Conservation (phyloP, 1,284 basidiomycete genomes). For the Fomitopsis betulina region DNA sequence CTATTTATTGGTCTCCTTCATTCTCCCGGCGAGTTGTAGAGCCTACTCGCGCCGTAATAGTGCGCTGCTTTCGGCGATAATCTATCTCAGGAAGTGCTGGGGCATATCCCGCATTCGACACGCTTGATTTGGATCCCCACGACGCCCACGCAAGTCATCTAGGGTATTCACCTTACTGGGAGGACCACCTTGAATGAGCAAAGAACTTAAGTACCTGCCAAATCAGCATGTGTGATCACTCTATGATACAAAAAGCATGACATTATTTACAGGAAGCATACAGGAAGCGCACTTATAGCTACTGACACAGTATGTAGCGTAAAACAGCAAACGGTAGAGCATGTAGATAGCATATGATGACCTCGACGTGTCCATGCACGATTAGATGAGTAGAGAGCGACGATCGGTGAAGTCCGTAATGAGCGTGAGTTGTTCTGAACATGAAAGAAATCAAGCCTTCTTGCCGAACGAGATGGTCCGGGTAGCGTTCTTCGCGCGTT, state of each 20-base stretch:
- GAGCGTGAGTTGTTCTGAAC: neutral
- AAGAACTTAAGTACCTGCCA: no score
- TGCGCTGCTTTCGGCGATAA: neutral
- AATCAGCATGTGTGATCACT: no score
- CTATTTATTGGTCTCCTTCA: constrained; percentile 70
- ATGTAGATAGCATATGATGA: neutral
- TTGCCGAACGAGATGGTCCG: neutral
- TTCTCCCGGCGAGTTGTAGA: constrained; percentile 68
- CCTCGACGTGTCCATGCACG: neutral
- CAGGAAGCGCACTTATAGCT: neutral
- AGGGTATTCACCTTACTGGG: no score
- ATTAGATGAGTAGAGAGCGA: neutral
- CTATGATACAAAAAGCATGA: neutral
- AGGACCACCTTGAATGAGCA: no score
- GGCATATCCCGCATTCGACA: no score
- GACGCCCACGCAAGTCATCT: no score
- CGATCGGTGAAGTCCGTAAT: neutral
- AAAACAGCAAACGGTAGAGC: no score
- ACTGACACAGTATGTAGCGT: no score
- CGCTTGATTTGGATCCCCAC: no score
- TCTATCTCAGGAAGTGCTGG: no score
- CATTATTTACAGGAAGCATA: neutral
- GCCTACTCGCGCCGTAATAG: constrained; percentile 35
- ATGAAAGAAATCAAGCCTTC: neutral
- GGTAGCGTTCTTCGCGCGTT: neutral